Evolutionary conservation across 805 yeast species (phyloP).

Genomic region (Candida sakaeoensis): DNA sequence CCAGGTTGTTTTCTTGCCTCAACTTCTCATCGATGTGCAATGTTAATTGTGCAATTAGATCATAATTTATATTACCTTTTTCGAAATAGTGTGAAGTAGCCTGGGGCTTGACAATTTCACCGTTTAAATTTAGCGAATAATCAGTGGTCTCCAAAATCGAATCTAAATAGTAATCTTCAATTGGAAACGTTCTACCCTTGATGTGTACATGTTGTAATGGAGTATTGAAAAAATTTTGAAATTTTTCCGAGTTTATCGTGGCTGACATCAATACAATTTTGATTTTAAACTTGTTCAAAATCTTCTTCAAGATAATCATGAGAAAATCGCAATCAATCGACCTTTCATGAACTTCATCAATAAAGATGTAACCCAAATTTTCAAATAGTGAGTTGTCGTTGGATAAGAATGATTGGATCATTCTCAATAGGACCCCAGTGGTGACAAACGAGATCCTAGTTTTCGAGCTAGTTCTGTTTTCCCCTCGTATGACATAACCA

Average conservation of each 20-base stretch:
- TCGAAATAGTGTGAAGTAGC: conserved; percentile 66
- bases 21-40: conserved; percentile 50
- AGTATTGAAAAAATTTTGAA: conserved; percentile 59
- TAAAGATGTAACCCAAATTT: conserved; percentile 64
- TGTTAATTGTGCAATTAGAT: conserved; percentile 59
- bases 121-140: conserved; percentile 47
- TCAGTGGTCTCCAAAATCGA: conserved; percentile 55
- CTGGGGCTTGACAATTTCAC: conserved; percentile 47
- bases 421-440: conserved; percentile 85
- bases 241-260: conserved; percentile 71
- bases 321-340: conserved; percentile 87
- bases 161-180: conserved; percentile 70
- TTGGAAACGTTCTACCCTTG: conserved; percentile 93
- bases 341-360: conserved; percentile 97
- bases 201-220: conserved; percentile 68
- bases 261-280: conserved; percentile 89
- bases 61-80: conserved; percentile 69
- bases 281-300: conserved; percentile 50
- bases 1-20: conserved; percentile 37
- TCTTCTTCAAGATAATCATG: conserved; percentile 66
- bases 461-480: conserved; percentile 53
- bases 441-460: conserved; percentile 88
- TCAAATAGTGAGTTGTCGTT: conserved; percentile 37
- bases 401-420: conserved; percentile 58
- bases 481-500: conserved; percentile 91